Conservation (phyloP, 129 eudicot species). For the Flaveria robusta region DNA sequence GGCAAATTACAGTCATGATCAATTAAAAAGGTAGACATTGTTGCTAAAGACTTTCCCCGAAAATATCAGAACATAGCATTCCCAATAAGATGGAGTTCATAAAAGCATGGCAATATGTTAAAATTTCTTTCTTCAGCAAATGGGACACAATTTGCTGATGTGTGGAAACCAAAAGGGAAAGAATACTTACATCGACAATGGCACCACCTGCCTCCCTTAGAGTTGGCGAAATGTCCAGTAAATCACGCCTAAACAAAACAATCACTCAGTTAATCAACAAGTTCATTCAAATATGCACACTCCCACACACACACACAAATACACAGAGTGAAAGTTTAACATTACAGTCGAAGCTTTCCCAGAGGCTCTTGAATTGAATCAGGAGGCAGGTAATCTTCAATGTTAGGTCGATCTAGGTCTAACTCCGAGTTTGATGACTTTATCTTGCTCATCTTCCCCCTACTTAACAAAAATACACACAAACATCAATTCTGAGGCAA, state of each 20-base stretch:
- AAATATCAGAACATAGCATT: neutral
- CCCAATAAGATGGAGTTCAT: neutral
- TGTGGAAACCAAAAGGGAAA: neutral
- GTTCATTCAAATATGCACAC: neutral
- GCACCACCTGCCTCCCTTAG: constrained; percentile 96
- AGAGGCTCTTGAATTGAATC: constrained; percentile 71
- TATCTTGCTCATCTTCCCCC: constrained; percentile 34
- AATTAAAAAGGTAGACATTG: neutral
- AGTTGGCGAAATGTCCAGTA: constrained; percentile 88
- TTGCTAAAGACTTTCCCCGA: neutral
- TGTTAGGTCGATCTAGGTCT: constrained; percentile 85
- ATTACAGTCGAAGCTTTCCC: constrained; percentile 69
- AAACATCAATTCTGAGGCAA: neutral
- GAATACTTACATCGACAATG: constrained; percentile 68
- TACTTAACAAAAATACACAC: neutral
- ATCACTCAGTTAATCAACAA: neutral
- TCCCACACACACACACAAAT: constrained; percentile 5
- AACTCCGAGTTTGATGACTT: constrained; percentile 56
- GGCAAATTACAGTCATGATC: neutral
- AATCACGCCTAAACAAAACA: constrained; percentile 62
- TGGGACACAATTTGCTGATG: neutral
- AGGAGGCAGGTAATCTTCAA: constrained; percentile 77
- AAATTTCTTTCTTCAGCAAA: neutral
- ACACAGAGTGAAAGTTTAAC: neutral
- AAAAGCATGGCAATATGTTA: neutral